phyloP scores from a whole-genome alignment of 257 asterid species.

The Gentiana macrophylla region DNA sequence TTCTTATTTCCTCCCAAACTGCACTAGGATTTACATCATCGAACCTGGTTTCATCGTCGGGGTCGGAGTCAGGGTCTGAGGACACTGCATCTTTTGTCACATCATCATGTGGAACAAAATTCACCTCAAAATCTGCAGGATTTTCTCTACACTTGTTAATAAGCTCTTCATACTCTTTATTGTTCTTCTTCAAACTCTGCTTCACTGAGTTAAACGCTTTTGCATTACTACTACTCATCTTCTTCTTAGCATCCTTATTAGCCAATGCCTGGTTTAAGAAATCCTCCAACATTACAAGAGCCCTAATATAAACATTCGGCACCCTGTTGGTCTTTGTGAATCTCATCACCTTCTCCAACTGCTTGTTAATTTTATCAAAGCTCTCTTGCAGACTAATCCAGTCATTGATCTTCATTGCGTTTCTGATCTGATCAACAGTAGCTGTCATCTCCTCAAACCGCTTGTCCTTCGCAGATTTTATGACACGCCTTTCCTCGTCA shows the following conservation, averaged over 20 bases:
- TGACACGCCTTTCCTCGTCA: conserved; percentile 57
- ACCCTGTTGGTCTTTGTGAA: conserved; percentile 52
- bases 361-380: conserved; percentile 96
- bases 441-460: conserved; percentile 75
- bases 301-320: conserved; percentile 76
- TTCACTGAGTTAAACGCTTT: conserved; percentile 92
- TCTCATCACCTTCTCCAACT: conserved; percentile 84
- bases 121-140: conserved; percentile 72
- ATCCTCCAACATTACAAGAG: conserved; percentile 86
- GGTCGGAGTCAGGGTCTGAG: conserved; percentile 14
- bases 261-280: conserved; percentile 66
- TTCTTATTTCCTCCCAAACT: conserved; percentile 77
- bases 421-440: conserved; percentile 87
- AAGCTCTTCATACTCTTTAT: conserved; percentile 67
- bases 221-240: conserved; percentile 93
- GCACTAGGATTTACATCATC: conserved; percentile 23
- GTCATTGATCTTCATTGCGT: conserved; percentile 90
- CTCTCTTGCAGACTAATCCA: conserved; percentile 91
- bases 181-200: conserved; percentile 85
- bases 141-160: conserved; percentile 68
- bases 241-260: conserved; percentile 93
- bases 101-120: conserved; percentile 50
- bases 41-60: conserved; percentile 25
- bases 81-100: conserved; percentile 38
- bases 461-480: conserved; percentile 74